phyloP scores from a whole-genome alignment of 2,329 filamentous ascomycete genomes.

The Rhytidhysteron rufulum region DNA sequence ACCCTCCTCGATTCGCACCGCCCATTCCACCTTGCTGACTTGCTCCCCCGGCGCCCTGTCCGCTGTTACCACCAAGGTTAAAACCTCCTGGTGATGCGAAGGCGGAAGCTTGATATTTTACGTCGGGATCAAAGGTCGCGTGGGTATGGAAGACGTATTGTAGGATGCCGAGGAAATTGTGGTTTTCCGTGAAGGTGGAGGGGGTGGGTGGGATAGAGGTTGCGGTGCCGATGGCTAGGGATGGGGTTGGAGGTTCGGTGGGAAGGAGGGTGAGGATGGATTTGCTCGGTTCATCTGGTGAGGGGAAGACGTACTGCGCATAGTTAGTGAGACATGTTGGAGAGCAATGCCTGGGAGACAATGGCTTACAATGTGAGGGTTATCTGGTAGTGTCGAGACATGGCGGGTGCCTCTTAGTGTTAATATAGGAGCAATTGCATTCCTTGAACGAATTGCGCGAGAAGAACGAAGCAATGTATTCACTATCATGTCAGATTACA shows the following conservation, averaged over 20 bases:
- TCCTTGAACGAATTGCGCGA: slow-evolving; percentile 11
- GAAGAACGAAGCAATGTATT: slow-evolving; percentile 13
- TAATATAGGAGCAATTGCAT: slow-evolving; percentile 13
- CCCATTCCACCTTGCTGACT: slow-evolving; percentile 57
- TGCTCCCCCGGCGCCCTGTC: slow-evolving; percentile 52
- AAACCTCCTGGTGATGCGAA: slow-evolving; percentile 58
- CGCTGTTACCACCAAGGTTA: slow-evolving; percentile 43
- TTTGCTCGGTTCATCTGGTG: slow-evolving; percentile 34
- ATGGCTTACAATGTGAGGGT: slow-evolving; percentile 40
- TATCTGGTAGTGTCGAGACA: slow-evolving; percentile 41
- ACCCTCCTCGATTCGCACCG: slow-evolving; percentile 56
- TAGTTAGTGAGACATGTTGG: slow-evolving; percentile 1
- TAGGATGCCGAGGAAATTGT: slow-evolving; percentile 52
- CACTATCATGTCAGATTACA: background rate
- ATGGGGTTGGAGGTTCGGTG: slow-evolving; percentile 49
- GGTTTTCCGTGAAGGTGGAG: slow-evolving; percentile 54
- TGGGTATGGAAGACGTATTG: slow-evolving; percentile 53
- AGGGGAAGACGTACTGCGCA: slow-evolving; percentile 50
- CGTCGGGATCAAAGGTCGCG: slow-evolving; percentile 53
- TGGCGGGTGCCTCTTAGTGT: slow-evolving; percentile 19
- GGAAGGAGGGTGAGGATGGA: slow-evolving; percentile 56
- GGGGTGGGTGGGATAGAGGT: slow-evolving; percentile 54
- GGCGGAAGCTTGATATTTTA: slow-evolving; percentile 56
- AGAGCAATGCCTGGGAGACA: background rate
- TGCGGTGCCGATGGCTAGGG: slow-evolving; percentile 54